These are phyloP conservation scores for Cutaneotrichosporon mucoides DNA, from an alignment of 1,284 basidiomycete genomes.

Conservation along the genomic window DNA sequence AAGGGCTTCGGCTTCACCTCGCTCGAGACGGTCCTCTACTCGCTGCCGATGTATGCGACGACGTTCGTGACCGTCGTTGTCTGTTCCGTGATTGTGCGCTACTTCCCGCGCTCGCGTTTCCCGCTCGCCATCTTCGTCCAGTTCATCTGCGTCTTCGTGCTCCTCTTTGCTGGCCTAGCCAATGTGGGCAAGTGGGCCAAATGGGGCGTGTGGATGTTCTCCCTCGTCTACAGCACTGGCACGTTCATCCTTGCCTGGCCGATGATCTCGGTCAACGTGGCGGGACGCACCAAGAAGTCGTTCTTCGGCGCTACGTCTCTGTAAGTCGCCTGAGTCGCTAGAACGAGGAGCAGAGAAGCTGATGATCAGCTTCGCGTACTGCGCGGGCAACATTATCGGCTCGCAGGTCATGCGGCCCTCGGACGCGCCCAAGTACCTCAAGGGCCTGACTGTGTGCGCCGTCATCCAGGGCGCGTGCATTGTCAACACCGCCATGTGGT, in stretches of 20 bases:
- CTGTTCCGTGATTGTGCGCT: constrained; percentile 14
- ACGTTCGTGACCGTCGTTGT: constrained; percentile 18
- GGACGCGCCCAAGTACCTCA: constrained; percentile 23
- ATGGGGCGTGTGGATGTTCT: constrained; percentile 24
- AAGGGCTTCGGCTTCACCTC: constrained; percentile 21
- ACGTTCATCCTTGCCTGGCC: constrained; percentile 22
- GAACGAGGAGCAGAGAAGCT: not conserved
- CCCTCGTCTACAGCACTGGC: constrained; percentile 14
- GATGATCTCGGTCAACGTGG: constrained; percentile 14
- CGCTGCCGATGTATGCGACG: constrained; percentile 21
- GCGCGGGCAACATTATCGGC: constrained; percentile 30
- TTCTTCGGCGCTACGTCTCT: constrained; percentile 19
- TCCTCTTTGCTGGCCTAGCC: constrained; percentile 26
- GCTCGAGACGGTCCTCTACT: constrained; percentile 25
- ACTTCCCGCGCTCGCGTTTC: constrained; percentile 24
- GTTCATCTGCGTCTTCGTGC: constrained; percentile 15
- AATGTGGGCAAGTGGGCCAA: constrained; percentile 20
- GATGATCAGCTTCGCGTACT: constrained; percentile 18
- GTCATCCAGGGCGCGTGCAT: constrained; percentile 10
- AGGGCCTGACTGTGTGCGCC: constrained; percentile 20
- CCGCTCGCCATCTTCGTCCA: constrained; percentile 21
- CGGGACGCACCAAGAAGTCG: constrained; percentile 21
- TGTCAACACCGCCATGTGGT: constrained; percentile 17
- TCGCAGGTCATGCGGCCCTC: constrained; percentile 21
- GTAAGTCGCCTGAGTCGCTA: not conserved